These are phyloP conservation scores for Akanthomyces uredinophilus DNA, from an alignment of 2,329 filamentous ascomycete genomes.

Conservation along the genomic window DNA sequence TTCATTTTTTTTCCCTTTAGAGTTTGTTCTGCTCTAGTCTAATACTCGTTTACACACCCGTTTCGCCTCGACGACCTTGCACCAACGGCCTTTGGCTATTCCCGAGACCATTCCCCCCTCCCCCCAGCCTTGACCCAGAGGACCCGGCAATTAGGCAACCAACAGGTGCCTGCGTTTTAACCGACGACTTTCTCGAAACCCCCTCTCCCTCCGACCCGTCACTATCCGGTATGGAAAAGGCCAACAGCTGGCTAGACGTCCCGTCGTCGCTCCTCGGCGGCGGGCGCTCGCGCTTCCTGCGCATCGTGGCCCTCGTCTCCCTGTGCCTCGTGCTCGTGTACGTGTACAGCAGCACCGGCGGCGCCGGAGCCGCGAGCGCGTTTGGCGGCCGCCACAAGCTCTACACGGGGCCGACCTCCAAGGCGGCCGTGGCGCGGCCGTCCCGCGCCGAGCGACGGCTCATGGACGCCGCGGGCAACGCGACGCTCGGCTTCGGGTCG, in stretches of 20 bases:
- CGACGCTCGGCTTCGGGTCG: constrained; percentile 22
- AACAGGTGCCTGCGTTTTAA: too few species aligned
- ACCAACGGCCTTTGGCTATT: too few species aligned
- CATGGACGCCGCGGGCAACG: constrained; percentile 20
- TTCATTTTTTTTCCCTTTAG: too few species aligned
- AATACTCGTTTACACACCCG: too few species aligned
- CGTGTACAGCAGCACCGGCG: background rate
- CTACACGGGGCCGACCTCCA: background rate
- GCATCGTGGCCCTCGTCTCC: background rate
- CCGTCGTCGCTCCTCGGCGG: background rate
- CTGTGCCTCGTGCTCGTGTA: background rate
- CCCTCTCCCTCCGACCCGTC: too few species aligned
- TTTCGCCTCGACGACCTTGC: too few species aligned
- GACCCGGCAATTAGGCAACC: too few species aligned
- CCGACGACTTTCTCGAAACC: background rate
- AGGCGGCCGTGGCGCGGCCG: background rate
- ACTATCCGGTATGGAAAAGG: background rate
- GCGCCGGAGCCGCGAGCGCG: background rate
- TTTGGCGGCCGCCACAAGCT: background rate
- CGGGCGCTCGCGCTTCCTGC: background rate
- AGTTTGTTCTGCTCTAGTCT: too few species aligned
- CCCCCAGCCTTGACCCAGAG: too few species aligned
- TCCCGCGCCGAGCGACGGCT: background rate
- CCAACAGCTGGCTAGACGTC: background rate
- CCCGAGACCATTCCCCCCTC: too few species aligned